phyloP scores from a whole-genome alignment of 805 yeast species.

The Phaffomyces opuntiae region DNA sequence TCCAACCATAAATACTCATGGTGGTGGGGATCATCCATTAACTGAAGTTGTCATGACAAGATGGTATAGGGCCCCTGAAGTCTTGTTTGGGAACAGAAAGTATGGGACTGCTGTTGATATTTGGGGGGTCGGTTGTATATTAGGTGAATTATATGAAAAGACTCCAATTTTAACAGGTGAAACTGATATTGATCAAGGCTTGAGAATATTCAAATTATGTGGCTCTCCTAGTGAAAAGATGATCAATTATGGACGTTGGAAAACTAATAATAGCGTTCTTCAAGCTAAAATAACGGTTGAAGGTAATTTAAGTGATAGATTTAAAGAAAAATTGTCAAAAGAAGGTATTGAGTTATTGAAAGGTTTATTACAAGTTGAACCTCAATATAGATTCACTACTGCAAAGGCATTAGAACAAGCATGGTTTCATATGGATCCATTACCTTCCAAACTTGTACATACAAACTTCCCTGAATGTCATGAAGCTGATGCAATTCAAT shows the following conservation, averaged over 20 bases:
- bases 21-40: slow-evolving; percentile 40
- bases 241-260: slow-evolving; percentile 29
- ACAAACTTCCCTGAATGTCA: slow-evolving; percentile 70
- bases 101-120: slow-evolving; percentile 94
- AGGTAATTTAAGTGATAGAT: slow-evolving; percentile 40
- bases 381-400: slow-evolving; percentile 70
- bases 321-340: slow-evolving; percentile 30
- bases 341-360: slow-evolving; percentile 50
- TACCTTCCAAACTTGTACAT: slow-evolving; percentile 51
- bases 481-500: slow-evolving; percentile 69
- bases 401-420: slow-evolving; percentile 63
- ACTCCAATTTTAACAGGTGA: slow-evolving; percentile 82
- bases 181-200: slow-evolving; percentile 84
- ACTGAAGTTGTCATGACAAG: slow-evolving; percentile 85
- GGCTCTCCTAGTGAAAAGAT: slow-evolving; percentile 61
- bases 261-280: slow-evolving; percentile 4
- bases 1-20: slow-evolving; percentile 41
- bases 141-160: slow-evolving; percentile 80
- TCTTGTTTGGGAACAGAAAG: slow-evolving; percentile 73
- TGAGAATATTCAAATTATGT: slow-evolving; percentile 66
- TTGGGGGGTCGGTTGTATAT: slow-evolving; percentile 97
- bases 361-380: slow-evolving; percentile 63
- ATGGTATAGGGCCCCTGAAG: slow-evolving; percentile 97
- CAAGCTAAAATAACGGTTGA: slow-evolving; percentile 16
- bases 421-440: slow-evolving; percentile 63